These are phyloP conservation scores for Candida berthetii DNA, from an alignment of 805 yeast genomes.

Conservation along the genomic window DNA sequence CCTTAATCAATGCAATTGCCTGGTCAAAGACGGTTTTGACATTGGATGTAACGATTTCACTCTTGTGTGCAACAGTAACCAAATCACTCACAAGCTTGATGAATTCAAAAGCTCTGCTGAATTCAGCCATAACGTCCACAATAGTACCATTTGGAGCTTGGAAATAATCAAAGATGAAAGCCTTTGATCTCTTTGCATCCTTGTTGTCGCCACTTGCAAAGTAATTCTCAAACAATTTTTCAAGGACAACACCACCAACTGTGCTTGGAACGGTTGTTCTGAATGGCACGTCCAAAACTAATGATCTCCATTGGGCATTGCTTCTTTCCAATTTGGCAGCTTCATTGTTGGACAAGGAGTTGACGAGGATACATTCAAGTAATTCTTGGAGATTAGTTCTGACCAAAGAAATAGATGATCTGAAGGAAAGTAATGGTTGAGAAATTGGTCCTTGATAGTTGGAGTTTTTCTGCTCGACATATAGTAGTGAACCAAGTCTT, in stretches of 20 bases:
- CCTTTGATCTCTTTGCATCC: background rate
- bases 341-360: slow-evolving; percentile 49
- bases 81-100: background rate
- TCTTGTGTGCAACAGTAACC: background rate
- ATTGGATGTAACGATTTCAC: background rate
- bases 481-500: slow-evolving; percentile 41
- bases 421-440: slow-evolving; percentile 55
- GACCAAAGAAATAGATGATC: slow-evolving; percentile 55
- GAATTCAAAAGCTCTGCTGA: background rate
- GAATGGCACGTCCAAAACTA: slow-evolving; percentile 59
- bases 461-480: slow-evolving; percentile 42
- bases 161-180: background rate
- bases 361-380: slow-evolving; percentile 44
- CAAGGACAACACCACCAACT: slow-evolving; percentile 53
- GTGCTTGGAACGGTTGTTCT: slow-evolving; percentile 50
- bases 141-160: background rate
- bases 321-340: slow-evolving; percentile 44
- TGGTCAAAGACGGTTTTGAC: background rate
- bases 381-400: slow-evolving; percentile 44
- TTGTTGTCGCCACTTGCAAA: background rate
- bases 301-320: slow-evolving; percentile 50
- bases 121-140: background rate
- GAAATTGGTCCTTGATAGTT: slow-evolving; percentile 69
- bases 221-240: slow-evolving; percentile 26
- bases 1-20: background rate